Base-by-base conservation (phyloP, 139 green algal species). In the Volvox africanus region DNA sequence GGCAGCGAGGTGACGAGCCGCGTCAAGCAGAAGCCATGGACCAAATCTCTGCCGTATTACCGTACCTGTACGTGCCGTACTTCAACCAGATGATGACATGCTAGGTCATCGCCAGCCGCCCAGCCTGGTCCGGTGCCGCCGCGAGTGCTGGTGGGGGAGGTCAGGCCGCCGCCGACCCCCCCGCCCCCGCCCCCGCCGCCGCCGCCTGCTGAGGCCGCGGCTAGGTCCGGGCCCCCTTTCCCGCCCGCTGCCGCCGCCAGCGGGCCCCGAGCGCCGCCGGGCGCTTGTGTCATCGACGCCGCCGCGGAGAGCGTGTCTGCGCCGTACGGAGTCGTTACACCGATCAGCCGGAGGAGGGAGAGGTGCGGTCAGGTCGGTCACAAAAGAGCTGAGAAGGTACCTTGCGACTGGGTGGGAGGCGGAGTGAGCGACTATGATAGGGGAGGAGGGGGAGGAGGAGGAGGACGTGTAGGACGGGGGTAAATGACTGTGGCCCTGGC, bases 81-180 rank as follows among this genome's bases (percentile, higher is more conserved):
- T 32, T 24, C 24, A 36, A 82, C 3, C 69, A 89, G 85, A 68
- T 89, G 85, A 28, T 33, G 50, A 30, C 85, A 89, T 20, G 44
- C 28, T 36, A 82, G 69, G 68, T 89, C 85, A 0, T 89, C 85
- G 5, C 37, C 69, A 19, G 68, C 26, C 0, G 44, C 28, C 85
- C 85, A 89, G 37, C 85, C 69, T 9, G 26, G 2, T 3, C 28
- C 84, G 3, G 18, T 50, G 44, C 85, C 85, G 69, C 69, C 44
- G n/a, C n/a, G 69, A 20, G 69, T 71, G 37, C 35, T 73, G 37
- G 2, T 20, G 12, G 85, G 69, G 26, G 69, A 82, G 6, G 55
- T 33, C 28, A 37, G 69, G 13, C 85, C 69, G 28, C 69, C 85
- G 65, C 65, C 65, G 65, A 19, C 62, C 17, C 62, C 62, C 17